A percentile compares a stretch with the other conserved stretches of the same genome.
Evolutionary conservation across 805 yeast species (phyloP).

Genomic region (Candida ovalis): DNA sequence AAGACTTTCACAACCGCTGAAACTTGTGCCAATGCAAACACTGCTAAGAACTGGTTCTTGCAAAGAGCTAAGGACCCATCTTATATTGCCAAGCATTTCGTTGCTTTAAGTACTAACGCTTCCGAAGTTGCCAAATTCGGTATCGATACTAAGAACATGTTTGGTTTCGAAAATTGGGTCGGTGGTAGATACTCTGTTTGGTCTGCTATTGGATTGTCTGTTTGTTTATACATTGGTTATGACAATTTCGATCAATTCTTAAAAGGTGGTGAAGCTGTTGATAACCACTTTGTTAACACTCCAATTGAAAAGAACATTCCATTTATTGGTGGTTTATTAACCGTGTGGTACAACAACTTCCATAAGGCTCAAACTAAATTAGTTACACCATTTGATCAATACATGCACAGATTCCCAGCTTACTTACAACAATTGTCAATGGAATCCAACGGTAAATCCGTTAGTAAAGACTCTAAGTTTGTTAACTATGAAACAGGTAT

Average conservation of each 20-base stretch:
- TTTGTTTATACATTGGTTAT: slow-evolving; percentile 91
- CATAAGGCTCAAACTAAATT: slow-evolving; percentile 97
- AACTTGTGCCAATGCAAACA: slow-evolving; percentile 92
- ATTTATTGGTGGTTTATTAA: slow-evolving; percentile 84
- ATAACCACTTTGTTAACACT: slow-evolving; percentile 79
- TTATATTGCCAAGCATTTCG: slow-evolving; percentile 95
- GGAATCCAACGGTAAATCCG: slow-evolving; percentile 99
- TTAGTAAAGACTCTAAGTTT: slow-evolving; percentile 85
- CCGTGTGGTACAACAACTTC: slow-evolving; percentile 99
- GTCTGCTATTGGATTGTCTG: slow-evolving; percentile 97
- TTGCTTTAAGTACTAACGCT: slow-evolving; percentile 92
- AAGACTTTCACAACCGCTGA: slow-evolving; percentile 99
- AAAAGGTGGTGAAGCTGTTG: slow-evolving; percentile 97
- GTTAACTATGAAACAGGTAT: slow-evolving; percentile 96
- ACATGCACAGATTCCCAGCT: slow-evolving; percentile 98
- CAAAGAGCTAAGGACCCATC: slow-evolving; percentile 48
- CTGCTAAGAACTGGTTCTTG: slow-evolving; percentile 95
- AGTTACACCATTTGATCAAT: slow-evolving; percentile 98
- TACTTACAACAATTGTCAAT: slow-evolving; percentile 96
- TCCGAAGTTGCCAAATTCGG: slow-evolving; percentile 91
- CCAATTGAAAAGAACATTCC: slow-evolving; percentile 93
- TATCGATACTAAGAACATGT: slow-evolving; percentile 96
- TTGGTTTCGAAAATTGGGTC: slow-evolving; percentile 97
- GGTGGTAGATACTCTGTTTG: slow-evolving; percentile 99
- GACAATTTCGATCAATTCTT: slow-evolving; percentile 90